Evolutionary conservation across 192 early-diverging fungal species (phyloP).

Genomic region (Coemansia asiatica): DNA sequence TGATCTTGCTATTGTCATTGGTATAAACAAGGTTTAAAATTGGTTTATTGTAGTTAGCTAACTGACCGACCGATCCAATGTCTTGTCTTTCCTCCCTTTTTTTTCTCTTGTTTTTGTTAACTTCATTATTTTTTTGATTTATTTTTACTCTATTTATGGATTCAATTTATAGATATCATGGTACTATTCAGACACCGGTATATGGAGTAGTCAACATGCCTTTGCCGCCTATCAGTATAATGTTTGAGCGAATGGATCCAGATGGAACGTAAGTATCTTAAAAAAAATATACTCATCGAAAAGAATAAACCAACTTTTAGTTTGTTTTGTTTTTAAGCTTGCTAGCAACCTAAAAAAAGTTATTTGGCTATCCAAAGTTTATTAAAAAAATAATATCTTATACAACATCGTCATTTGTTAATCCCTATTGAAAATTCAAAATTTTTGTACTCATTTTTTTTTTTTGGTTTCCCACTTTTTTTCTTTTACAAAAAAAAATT

Average conservation of each 20-base stretch:
- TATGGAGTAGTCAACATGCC: conserved; percentile 18
- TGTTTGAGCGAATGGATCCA: conserved; percentile 30
- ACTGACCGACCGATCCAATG: not conserved
- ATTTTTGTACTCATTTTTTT: too few relatives aligned
- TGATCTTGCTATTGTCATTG: not conserved
- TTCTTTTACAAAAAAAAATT: too few relatives aligned
- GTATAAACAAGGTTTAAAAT: not conserved
- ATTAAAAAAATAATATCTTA: not conserved
- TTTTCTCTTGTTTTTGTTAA: not conserved
- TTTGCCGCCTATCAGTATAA: conserved; percentile 32
- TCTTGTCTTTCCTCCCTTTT: not conserved
- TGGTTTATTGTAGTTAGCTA: not conserved
- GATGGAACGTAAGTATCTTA: conserved; percentile 43
- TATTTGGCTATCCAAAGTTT: too few relatives aligned
- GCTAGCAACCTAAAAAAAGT: too few relatives aligned
- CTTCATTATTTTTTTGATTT: not conserved
- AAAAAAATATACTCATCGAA: not conserved
- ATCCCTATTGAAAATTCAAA: too few relatives aligned
- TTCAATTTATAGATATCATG: conserved; percentile 35
- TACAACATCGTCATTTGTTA: too few relatives aligned
- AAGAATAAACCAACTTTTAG: too few relatives aligned
- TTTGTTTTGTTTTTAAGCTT: too few relatives aligned
- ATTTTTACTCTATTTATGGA: not conserved
- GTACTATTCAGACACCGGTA: conserved; percentile 27
- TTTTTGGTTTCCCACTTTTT: too few relatives aligned